Conservation (phyloP, 1,284 basidiomycete genomes). For the Apiotrichum domesticum region DNA sequence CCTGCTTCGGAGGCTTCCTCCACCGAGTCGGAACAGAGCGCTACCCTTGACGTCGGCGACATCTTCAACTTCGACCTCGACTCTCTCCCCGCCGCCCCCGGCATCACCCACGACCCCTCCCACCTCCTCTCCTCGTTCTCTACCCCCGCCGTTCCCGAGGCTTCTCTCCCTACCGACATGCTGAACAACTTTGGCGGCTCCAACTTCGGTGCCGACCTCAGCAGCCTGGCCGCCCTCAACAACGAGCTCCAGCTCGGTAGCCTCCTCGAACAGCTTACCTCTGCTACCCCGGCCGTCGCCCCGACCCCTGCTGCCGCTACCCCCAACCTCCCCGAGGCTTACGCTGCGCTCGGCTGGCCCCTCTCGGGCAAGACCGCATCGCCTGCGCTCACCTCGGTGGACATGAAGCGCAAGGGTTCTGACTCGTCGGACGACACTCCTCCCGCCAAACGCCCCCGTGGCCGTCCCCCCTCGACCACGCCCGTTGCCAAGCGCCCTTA, state of each 20-base stretch:
- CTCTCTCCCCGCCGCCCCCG: slow-evolving; percentile 19
- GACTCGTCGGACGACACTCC: slow-evolving; percentile 18
- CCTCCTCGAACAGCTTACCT: slow-evolving; percentile 15
- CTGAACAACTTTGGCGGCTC: slow-evolving; percentile 22
- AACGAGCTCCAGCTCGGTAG: slow-evolving; percentile 23
- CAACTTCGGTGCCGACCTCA: slow-evolving; percentile 21
- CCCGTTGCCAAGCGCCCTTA: slow-evolving; percentile 20
- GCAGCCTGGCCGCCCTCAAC: slow-evolving; percentile 23
- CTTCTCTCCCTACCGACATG: slow-evolving; percentile 19
- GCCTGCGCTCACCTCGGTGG: slow-evolving; percentile 9
- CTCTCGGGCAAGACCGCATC: slow-evolving; percentile 9
- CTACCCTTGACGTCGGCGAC: slow-evolving; percentile 24
- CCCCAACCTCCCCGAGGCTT: slow-evolving; percentile 11
- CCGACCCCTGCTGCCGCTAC: slow-evolving; percentile 3
- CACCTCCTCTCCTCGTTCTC: slow-evolving; percentile 19
- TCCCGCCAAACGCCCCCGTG: slow-evolving; percentile 26
- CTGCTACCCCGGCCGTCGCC: slow-evolving; percentile 4
- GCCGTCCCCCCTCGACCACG: slow-evolving; percentile 18
- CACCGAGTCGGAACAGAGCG: slow-evolving; percentile 36
- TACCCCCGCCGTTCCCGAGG: slow-evolving; percentile 13
- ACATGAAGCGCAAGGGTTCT: slow-evolving; percentile 34
- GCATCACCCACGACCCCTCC: slow-evolving; percentile 28
- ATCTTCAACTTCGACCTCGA: slow-evolving; percentile 23
- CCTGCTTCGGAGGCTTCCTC: slow-evolving; percentile 18
- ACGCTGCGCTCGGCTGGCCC: slow-evolving; percentile 22